Evolutionary conservation across 2,329 filamentous ascomycete species (phyloP), one percentile per base, ranked within the genome.

Genomic region (Alternaria infectoria): DNA sequence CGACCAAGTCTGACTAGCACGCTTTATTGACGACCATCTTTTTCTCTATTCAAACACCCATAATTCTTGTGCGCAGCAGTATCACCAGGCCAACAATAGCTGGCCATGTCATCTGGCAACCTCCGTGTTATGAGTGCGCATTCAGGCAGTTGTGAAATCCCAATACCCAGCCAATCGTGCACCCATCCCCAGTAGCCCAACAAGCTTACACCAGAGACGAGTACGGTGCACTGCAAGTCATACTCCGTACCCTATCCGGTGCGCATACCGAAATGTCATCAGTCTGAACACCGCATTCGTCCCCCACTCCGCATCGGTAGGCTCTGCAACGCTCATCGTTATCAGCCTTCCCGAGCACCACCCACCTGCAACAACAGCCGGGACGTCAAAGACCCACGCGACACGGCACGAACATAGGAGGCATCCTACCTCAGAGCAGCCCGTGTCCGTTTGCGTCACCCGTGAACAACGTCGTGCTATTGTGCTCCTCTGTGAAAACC

Each of bases 121-220:
- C 40, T 61, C 49, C 52, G 19, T 59, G 49, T 51, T 49, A 43
- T 32, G 46, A 60, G 44, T 51, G 19, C 54, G 57, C 64, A 62
- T 64, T 64, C 57, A 68, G 60, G 60, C 68, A 61, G 49, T 62
- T 66, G 57, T 57, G 54, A 58, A 57, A 58, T 46, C 57, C 57
- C 19, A 26, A 59, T 36, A 57, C 30, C 59, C 60, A 58, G 47
- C 54, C 60, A 63, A 63, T 59, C 47, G 47, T 30, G 36, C 55
- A 28, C 30, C 51, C 45, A 36, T 45, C 32, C 25, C 49, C 45
- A 30, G 54, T 45, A 56, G 43, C 43, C 43, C 36, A 45, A 49
- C 25, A 47, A 54, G 49, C 59, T 54, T 57, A 49, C 54, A 60
- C n/a, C 44, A 36, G 46, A 40, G 30, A 44, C 30, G 23, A 66